Conservation (phyloP, 176 grass and related monocot genomes). For the Triticum timopheevii region DNA sequence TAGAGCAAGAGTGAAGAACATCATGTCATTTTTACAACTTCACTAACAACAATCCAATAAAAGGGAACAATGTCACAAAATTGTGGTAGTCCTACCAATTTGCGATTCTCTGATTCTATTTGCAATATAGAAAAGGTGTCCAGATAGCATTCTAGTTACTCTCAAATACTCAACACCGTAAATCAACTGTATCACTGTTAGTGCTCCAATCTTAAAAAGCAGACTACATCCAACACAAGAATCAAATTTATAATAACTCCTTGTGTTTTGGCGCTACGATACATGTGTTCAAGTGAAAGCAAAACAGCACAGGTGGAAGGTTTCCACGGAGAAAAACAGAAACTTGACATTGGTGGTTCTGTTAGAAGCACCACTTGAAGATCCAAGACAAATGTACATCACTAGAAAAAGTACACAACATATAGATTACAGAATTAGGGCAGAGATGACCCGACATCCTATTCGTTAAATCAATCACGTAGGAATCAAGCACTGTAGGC, state of each 20-base stretch:
- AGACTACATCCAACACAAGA: background rate
- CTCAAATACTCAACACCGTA: background rate
- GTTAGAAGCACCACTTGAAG: background rate
- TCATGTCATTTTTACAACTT: constrained; percentile 2
- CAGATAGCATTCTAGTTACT: constrained; percentile 11
- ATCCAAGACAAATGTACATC: background rate
- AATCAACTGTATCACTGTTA: background rate
- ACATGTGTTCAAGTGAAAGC: background rate
- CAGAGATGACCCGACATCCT: background rate
- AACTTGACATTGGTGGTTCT: background rate
- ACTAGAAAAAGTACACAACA: background rate
- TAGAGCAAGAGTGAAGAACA: constrained; percentile 37
- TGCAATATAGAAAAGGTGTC: constrained; percentile 6
- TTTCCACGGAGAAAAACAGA: background rate
- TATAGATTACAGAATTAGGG: background rate
- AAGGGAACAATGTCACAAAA: background rate
- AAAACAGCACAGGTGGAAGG: background rate
- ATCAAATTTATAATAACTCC: background rate
- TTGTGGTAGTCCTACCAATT: background rate
- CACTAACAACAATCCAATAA: constrained; percentile 1
- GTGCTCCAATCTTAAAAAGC: background rate
- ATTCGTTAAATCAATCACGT: background rate
- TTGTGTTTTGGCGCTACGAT: background rate
- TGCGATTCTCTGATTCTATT: background rate
- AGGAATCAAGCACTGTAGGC: background rate